A percentile compares a stretch with the other conserved stretches of the same genome.
phyloP scores from a whole-genome alignment of 768 basidiomycete genomes.

The Antrodiella citrinella region DNA sequence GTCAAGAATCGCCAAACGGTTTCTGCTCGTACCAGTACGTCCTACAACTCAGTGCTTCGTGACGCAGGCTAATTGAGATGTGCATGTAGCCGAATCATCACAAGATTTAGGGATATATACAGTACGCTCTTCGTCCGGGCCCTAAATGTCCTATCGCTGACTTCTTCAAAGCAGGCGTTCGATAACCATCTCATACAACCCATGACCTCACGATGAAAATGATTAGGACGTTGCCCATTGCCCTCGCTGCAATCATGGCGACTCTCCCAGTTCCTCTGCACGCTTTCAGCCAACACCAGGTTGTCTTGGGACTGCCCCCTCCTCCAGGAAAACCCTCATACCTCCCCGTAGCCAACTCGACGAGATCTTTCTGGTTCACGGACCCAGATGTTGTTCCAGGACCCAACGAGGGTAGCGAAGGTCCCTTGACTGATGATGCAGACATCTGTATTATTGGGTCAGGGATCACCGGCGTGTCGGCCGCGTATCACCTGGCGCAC shows the following conservation, averaged over 20 bases:
- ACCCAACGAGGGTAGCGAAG: slow-evolving; percentile 57
- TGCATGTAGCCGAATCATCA: too few species aligned
- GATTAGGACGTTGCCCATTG: background rate
- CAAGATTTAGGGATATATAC: too few species aligned
- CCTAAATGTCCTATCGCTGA: too few species aligned
- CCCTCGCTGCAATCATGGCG: slow-evolving; percentile 4
- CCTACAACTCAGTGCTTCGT: too few species aligned
- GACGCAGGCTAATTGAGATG: too few species aligned
- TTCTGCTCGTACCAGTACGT: too few species aligned
- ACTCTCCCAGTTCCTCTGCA: slow-evolving; percentile 14
- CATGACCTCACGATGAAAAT: background rate
- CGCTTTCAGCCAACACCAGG: slow-evolving; percentile 12
- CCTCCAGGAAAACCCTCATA: slow-evolving; percentile 12
- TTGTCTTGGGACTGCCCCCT: slow-evolving; percentile 8
- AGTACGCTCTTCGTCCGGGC: too few species aligned
- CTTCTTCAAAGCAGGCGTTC: too few species aligned
- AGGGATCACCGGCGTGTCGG: slow-evolving; percentile 70
- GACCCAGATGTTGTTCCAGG: slow-evolving; percentile 49
- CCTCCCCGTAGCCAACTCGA: slow-evolving; percentile 55
- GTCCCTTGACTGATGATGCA: slow-evolving; percentile 45
- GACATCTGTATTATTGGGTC: slow-evolving; percentile 77
- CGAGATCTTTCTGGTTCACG: slow-evolving; percentile 65
- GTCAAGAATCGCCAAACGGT: too few species aligned
- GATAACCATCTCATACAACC: background rate
- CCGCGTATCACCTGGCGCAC: slow-evolving; percentile 63